Base-by-base conservation (phyloP, 2,329 filamentous ascomycete species). In the Talaromyces sp. region DNA sequence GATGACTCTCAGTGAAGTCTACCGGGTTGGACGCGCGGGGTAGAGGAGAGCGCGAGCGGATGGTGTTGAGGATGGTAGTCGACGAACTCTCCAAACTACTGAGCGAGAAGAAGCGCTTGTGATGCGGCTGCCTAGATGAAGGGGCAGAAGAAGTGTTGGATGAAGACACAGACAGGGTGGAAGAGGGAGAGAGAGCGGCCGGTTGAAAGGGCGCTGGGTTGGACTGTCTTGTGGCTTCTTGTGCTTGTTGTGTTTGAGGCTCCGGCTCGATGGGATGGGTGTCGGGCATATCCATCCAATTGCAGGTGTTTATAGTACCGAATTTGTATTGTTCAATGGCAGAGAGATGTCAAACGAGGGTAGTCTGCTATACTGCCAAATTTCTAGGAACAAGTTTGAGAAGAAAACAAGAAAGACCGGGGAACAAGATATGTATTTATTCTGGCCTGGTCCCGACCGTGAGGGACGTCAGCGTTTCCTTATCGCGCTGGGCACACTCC, bases 31-130 rank as follows among this genome's bases (percentile, higher is more conserved):
- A 56, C 3, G 56, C 14, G 31, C 52, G 56, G 18, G 56, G 61
- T n/a, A 62, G 56, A 56, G 61, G 61, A n/a, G 61, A 62, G 51
- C 56, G 61, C n/a, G 61, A 62, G 56, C 61, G 61, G 12, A 62
- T 62, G 31, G 52, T 42, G n/a, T 57, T 59, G 28, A 62, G 27
- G 28, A 62, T 56, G 51, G 51, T 33, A 6, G 31, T 34, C 2
- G 56, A 56, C 3, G 56, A 59, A 16, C 33, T 31, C 50, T 59
- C 61, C n/a, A 62, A 53, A 27, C 57, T 56, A 27, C 56, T 51
- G 27, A 62, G 53, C 50, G 61, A 62, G 14, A 62, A 57, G 27
- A 62, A 59, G 12, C 61, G 56, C 56, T 47, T 56, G 27, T 62
- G 57, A 6, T 59, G 61, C 23, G 10, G n/a, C 7, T n/a, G 33